Base-by-base conservation (phyloP, 345 rosid genomes). In the Pseudoturritis turrita region DNA sequence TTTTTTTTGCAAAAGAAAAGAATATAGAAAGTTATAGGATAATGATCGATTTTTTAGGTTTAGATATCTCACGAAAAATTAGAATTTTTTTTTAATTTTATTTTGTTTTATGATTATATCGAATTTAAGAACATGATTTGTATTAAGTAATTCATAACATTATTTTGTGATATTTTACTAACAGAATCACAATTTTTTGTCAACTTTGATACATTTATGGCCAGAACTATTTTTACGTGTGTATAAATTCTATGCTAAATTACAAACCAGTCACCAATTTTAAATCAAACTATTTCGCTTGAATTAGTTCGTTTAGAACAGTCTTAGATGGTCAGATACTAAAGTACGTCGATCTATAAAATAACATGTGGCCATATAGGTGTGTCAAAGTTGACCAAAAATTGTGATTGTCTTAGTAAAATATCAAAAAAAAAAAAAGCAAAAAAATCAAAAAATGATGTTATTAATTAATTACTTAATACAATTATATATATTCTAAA, bases 1-100 rank as follows among this genome's bases (percentile, higher is more conserved):
- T 69, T 54, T 10, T 22, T 7, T 8, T 47, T 49, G n/a, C 40
- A 17, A 37, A 22, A 17, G 1, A 39, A 60, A 17, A 5, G 2
- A 45, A 47, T n/a, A n/a, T 2, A 9, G 11, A 44, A 18, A 14
- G 17, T 57, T 65, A n/a, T n/a, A 44, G 69, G 74, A 75, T 68
- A 68, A 67, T 60, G 62, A 51, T 74, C 47, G 14, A 51, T 41
- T 22, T 23, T 67, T 8, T 57, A 57, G 25, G 43, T 63, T 44
- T 44, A 6, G 23, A 41, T 41, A 39, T 14, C 17, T 41, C 36
- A 21, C 2, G 14, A 14, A 65, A 36, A 6, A 14, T 3, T 15
- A 29, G 14, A 2, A 23, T 1, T n/a, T n/a, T n/a, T n/a, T n/a
- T n/a, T 4, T 4, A 15, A 10, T 21, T 58, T 26, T 52, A 5